A percentile compares a stretch with the other conserved stretches of the same genome.
Evolutionary conservation across 2,329 filamentous ascomycete species (phyloP).

Genomic region (Monosporascus cannonballus): DNA sequence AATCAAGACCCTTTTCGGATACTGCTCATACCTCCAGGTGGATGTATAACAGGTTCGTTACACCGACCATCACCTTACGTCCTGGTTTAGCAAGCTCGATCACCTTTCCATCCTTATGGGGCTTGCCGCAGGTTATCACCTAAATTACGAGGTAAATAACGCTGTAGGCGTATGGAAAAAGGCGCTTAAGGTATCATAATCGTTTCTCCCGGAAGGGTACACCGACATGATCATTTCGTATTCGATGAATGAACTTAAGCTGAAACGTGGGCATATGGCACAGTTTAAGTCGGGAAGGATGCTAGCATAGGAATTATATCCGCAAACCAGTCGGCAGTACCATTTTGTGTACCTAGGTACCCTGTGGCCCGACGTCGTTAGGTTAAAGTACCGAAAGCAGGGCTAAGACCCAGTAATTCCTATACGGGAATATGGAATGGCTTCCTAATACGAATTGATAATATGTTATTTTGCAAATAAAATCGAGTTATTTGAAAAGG

Average conservation of each 20-base stretch:
- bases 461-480: no score
- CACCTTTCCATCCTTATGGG: not conserved
- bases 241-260: not conserved
- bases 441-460: no score
- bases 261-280: not conserved
- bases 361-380: not conserved
- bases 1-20: no score
- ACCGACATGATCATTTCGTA: not conserved
- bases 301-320: not conserved
- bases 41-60: no score
- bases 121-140: not conserved
- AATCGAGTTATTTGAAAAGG: no score
- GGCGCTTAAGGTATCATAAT: not conserved
- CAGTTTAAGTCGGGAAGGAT: not conserved
- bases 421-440: not conserved
- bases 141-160: not conserved
- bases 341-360: not conserved
- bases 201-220: not conserved
- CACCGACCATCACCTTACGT: not conserved
- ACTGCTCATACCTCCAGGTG: no score
- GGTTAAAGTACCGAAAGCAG: not conserved
- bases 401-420: not conserved
- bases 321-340: not conserved
- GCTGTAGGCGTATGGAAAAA: not conserved
- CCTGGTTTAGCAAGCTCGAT: not conserved